Percentiles rank a stretch among this genome's conserved stretches.
Evolutionary conservation across 169 alveolate genomes (phyloP).

Genomic region (Eimeria necatrix): DNA sequence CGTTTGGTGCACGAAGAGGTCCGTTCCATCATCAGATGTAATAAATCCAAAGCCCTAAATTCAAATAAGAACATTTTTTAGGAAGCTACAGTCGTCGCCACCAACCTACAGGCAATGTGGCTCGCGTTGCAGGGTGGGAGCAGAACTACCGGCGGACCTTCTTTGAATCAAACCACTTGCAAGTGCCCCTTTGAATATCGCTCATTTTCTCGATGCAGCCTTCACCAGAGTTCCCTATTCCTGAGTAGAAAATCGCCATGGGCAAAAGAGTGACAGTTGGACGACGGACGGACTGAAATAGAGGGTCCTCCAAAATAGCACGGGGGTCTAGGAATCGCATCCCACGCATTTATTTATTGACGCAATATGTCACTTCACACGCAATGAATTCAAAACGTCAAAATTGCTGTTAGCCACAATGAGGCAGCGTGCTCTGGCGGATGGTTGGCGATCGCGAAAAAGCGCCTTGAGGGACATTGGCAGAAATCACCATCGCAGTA

Average conservation of each 20-base stretch:
- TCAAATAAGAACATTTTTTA: background rate
- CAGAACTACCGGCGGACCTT: conserved; percentile 63
- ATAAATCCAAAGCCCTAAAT: conserved; percentile 89
- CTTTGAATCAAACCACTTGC: conserved; percentile 91
- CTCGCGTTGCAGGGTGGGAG: background rate
- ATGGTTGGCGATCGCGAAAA: background rate
- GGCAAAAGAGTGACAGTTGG: background rate
- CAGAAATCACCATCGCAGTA: background rate
- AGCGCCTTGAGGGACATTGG: conserved; percentile 6
- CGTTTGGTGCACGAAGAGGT: conserved; percentile 90
- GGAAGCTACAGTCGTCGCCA: background rate
- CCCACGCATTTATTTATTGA: background rate
- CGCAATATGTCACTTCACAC: background rate
- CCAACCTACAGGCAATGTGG: conserved; percentile 3
- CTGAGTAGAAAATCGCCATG: conserved; percentile 30
- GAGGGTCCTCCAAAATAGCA: background rate
- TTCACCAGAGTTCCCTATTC: conserved; percentile 42
- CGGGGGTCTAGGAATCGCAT: background rate
- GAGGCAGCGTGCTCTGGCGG: conserved; percentile 34
- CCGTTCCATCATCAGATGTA: conserved; percentile 88
- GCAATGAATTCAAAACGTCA: background rate
- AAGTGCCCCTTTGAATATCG: conserved; percentile 84
- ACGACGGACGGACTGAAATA: background rate
- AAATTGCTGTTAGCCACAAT: background rate
- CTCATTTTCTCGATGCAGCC: conserved; percentile 58